Percentiles rank a stretch among this genome's conserved stretches.
These are phyloP conservation scores for Trichopus zeylanicus DNA, from an alignment of 116 monocot species.

Conservation along the genomic window DNA sequence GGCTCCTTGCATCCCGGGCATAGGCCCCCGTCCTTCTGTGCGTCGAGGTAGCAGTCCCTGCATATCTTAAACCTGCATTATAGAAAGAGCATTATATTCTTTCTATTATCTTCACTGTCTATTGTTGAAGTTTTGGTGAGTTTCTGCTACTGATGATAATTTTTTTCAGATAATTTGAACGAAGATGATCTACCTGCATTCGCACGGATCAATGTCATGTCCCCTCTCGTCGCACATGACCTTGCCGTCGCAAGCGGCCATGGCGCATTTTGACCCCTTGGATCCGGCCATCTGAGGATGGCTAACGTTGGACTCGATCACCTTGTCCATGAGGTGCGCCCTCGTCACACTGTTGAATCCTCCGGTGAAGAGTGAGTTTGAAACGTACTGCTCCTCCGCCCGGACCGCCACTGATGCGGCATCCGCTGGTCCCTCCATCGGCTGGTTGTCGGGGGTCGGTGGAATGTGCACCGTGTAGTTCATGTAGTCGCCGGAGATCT, in stretches of 20 bases:
- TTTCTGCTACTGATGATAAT: no score
- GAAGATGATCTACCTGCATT: conserved; percentile 45
- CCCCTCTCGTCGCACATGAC: conserved; percentile 77
- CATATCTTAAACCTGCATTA: conserved; percentile 89
- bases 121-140: neutral
- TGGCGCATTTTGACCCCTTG: conserved; percentile 54
- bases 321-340: conserved; percentile 72
- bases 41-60: conserved; percentile 80
- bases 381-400: conserved; percentile 79
- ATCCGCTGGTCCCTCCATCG: conserved; percentile 43
- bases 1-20: conserved; percentile 95
- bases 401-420: conserved; percentile 61
- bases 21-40: conserved; percentile 44
- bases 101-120: neutral
- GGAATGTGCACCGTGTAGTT: conserved; percentile 70
- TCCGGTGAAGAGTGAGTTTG: conserved; percentile 12
- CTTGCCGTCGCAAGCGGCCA: conserved; percentile 88
- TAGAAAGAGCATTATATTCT: neutral
- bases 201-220: conserved; percentile 71
- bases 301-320: conserved; percentile 69
- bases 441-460: conserved; percentile 70
- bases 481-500: conserved; percentile 54
- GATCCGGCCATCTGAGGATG: conserved; percentile 90
- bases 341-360: conserved; percentile 10
- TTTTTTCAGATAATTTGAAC: neutral